Evolutionary conservation across 164 flowering plant species (phyloP).

Genomic region (Vitis cinerea): DNA sequence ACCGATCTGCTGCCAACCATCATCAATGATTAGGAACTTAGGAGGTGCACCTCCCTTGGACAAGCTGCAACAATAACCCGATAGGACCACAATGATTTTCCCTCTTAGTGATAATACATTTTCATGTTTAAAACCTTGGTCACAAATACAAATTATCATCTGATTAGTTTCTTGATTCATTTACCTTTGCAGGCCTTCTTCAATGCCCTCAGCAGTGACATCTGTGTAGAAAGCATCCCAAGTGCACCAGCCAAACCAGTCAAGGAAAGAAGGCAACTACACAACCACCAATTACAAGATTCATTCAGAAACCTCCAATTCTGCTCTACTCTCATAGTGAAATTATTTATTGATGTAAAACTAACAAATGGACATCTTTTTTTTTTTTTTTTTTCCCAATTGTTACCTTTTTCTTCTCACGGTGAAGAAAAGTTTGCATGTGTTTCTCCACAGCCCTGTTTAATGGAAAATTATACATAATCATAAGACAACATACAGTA

Average conservation of each 20-base stretch:
- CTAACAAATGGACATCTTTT: too few species aligned
- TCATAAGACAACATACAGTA: too few species aligned
- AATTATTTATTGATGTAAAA: background rate
- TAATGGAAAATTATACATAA: slow-evolving; percentile 10
- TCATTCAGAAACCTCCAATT: background rate
- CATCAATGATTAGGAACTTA: slow-evolving; percentile 85
- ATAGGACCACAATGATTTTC: background rate
- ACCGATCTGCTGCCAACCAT: slow-evolving; percentile 98
- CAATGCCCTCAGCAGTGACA: slow-evolving; percentile 96
- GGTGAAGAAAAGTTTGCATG: slow-evolving; percentile 77
- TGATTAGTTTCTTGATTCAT: background rate
- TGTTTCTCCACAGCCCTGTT: slow-evolving; percentile 84
- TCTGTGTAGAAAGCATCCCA: slow-evolving; percentile 99
- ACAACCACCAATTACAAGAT: slow-evolving; percentile 8
- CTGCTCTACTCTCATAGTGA: too few species aligned
- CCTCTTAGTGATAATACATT: background rate
- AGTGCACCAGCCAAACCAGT: slow-evolving; percentile 99
- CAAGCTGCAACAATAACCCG: slow-evolving; percentile 46
- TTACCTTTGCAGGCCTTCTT: slow-evolving; percentile 82
- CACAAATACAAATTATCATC: too few species aligned
- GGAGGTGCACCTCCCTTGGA: slow-evolving; percentile 85
- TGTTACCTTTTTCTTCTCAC: slow-evolving; percentile 88
- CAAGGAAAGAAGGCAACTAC: slow-evolving; percentile 82
- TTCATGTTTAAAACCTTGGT: too few species aligned
- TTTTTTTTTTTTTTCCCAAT: background rate